A percentile compares a stretch with the other conserved stretches of the same genome.
phyloP scores from a whole-genome alignment of 441 rosid species.

The Erodium trifolium region DNA sequence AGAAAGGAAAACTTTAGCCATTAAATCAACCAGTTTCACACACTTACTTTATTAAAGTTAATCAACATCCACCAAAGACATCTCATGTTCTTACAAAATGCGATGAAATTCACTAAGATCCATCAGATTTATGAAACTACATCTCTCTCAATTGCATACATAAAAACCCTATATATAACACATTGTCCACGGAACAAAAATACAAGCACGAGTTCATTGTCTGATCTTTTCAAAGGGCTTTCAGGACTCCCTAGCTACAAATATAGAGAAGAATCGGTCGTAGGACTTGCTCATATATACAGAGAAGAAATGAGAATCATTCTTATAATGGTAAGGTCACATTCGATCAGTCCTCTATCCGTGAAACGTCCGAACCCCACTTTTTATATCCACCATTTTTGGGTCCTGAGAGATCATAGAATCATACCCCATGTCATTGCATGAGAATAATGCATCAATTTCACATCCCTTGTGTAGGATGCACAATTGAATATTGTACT shows the following conservation, averaged over 20 bases:
- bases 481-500: conserved; percentile 25
- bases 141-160: conserved; percentile 18
- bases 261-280: conserved; percentile 17
- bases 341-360: conserved; percentile 13
- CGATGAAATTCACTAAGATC: no score
- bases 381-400: no score
- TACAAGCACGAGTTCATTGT: conserved; percentile 16
- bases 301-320: conserved; percentile 3
- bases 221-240: conserved; percentile 8
- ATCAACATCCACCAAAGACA: no score
- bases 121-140: neutral
- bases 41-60: no score
- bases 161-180: conserved; percentile 17
- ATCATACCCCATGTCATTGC: neutral
- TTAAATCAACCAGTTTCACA: no score
- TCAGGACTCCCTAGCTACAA: conserved; percentile 21
- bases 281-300: conserved; percentile 9
- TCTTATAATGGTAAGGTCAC: neutral
- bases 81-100: no score
- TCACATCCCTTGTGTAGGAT: conserved; percentile 22
- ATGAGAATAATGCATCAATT: conserved; percentile 20
- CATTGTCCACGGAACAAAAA: conserved; percentile 16
- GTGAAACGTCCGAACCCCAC: no score
- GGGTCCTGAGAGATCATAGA: conserved; percentile 14
- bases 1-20: no score